Base-by-base conservation (phyloP, 805 yeast species). In the Spathaspora sp. region DNA sequence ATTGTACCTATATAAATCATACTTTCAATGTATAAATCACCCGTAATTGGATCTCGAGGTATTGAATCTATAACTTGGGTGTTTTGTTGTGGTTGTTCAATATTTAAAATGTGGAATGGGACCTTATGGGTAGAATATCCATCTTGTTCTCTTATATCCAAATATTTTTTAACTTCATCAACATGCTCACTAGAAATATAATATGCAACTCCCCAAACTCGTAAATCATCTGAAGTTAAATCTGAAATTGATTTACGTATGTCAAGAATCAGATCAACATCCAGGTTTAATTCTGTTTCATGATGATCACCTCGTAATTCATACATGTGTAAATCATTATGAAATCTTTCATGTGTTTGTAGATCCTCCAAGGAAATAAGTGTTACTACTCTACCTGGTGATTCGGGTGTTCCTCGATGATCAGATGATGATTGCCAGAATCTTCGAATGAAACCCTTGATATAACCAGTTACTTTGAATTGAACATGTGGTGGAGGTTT, bases 401-500 rank as follows among this genome's bases (percentile, higher is more conserved):
- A 64, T 51, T 81, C 88, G 0, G 89, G 90, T 0, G 96, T 87
- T 0, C 97, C 97, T 49, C 97, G 70, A 66, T 93, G 97, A 65
- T 92, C 97, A 20, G 85, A 82, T 10, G 94, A 86, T 35, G 89
- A 80, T 66, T 92, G 97, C 97, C 97, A 92, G 63, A 92, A 92
- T 44, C 97, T 70, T 18, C 98, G 76, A 1, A 85, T 81, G 58
- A 74, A 90, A 1, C 97, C 97, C 48, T 75, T 74, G 20, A 92
- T 75, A 46, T 84, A 80, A 0, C 97, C 97, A 0, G 90, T 84
- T 9, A 87, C 77, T 39, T 82, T 69, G 59, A 78, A 73, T 46
- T 81, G 74, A 54, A 80, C 78, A 57, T 79, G 77, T 14, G 93
- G 92, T 0, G 97, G 97, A 0, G 97, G 97, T 61, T 90, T 91